Evolutionary conservation across 192 early-diverging fungal species (phyloP), one percentile per base, ranked within the genome.

Genomic region (Kickxella alabastrina): DNA sequence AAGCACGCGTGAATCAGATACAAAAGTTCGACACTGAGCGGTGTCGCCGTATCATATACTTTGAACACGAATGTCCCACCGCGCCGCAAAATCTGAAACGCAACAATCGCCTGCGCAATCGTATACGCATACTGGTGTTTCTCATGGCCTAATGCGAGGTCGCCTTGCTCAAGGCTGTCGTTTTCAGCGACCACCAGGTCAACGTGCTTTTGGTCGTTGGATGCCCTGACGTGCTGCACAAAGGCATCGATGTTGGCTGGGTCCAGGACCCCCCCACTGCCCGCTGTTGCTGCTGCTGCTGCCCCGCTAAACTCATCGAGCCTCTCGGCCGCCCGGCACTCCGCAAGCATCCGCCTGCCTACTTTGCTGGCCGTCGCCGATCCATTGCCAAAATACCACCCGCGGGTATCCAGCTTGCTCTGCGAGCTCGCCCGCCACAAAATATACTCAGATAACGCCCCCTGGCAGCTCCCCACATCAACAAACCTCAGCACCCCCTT

Each of bases 61-160:
- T 52, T 62, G 51, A 73, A 62, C 41, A 66, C 70, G 54, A 66
- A 62, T 9, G 63, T 62, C 2, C 70, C 70, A 18, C 59, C 63
- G 2, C 1, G 17, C 3, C 62, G 63, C 32, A 73, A 28, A 0
- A 62, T 19, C 2, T 45, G 48, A 35, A 73, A 28, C 0, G 62
- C 70, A 38, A 73, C 15, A n/a, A 44, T 54, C 1, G 63, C 44
- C 21, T 73, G 70, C 0, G 62, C 58, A 6, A 73, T 43, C 14
- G 47, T 54, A n/a, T 44, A 62, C 3, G 50, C 39, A 23, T 62
- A 58, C 10, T 66, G 70, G 6, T 49, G 48, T 25, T 48, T 54
- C 40, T 73, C 70, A 22, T 45, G 35, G 23, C 35, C 49, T 24
- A 36, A 24, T 2, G 22, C 43, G 25, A 54, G 52, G 3, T 49